phyloP scores from a whole-genome alignment of 768 basidiomycete species.

The Dacryopinax spathularia region DNA sequence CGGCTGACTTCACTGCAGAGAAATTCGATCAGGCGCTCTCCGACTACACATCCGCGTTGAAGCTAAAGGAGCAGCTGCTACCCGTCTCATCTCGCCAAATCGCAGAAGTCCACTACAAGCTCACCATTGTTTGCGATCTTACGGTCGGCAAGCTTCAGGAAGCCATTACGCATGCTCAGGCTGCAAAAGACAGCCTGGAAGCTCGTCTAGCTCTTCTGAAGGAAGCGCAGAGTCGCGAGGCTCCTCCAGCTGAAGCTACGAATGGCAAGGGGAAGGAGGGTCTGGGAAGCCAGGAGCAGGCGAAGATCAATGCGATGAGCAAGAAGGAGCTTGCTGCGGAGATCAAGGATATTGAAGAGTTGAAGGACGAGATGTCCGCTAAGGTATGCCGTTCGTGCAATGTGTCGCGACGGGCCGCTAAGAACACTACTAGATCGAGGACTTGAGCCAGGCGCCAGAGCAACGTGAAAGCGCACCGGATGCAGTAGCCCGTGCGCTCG shows the following conservation, averaged over 20 bases:
- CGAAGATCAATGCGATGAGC: slow-evolving; percentile 33
- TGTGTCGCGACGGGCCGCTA: not conserved
- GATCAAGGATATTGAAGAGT: slow-evolving; percentile 57
- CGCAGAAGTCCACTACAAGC: slow-evolving; percentile 85
- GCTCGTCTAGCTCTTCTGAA: slow-evolving; percentile 48
- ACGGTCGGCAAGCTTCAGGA: slow-evolving; percentile 71
- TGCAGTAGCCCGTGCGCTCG: slow-evolving; percentile 55
- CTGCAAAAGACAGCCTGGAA: slow-evolving; percentile 65
- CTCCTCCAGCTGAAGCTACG: not conserved
- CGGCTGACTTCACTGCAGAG: slow-evolving; percentile 35
- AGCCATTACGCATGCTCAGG: slow-evolving; percentile 67
- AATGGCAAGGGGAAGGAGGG: slow-evolving; percentile 14
- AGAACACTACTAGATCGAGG: slow-evolving; percentile 52
- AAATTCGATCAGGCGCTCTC: slow-evolving; percentile 90
- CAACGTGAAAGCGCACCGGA: slow-evolving; percentile 42
- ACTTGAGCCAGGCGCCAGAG: slow-evolving; percentile 68
- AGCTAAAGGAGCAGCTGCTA: slow-evolving; percentile 56
- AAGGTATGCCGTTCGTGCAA: slow-evolving; percentile 39
- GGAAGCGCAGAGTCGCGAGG: slow-evolving; percentile 23
- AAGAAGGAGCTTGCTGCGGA: slow-evolving; percentile 62
- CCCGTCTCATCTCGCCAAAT: slow-evolving; percentile 84
- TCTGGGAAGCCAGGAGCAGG: slow-evolving; percentile 4
- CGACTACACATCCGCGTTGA: slow-evolving; percentile 68
- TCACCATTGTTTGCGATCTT: slow-evolving; percentile 85
- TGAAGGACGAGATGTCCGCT: slow-evolving; percentile 67